These are phyloP conservation scores for Capronia epimyces DNA, from an alignment of 2,329 filamentous ascomycete species.

Conservation along the genomic window DNA sequence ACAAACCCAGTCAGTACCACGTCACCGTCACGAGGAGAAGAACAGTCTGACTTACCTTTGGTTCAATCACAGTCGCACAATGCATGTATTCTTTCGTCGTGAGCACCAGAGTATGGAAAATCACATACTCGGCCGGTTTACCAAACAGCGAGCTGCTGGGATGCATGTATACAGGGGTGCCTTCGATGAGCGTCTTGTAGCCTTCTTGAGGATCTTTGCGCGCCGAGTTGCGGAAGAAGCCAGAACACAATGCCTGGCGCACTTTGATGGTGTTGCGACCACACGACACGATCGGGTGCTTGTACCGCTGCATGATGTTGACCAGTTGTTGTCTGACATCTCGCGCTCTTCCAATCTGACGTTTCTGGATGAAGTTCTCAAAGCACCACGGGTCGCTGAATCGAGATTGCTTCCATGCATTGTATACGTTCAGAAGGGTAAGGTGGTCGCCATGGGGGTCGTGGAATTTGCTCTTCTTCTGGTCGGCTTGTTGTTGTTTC, in stretches of 20 bases:
- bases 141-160: constrained; percentile 88
- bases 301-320: constrained; percentile 89
- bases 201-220: constrained; percentile 94
- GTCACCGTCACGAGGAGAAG: constrained; percentile 14
- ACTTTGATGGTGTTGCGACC: constrained; percentile 83
- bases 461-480: constrained; percentile 97
- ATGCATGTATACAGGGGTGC: constrained; percentile 91
- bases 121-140: constrained; percentile 92
- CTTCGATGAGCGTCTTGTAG: constrained; percentile 95
- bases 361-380: constrained; percentile 94
- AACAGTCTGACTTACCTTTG: constrained; percentile 51
- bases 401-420: constrained; percentile 83
- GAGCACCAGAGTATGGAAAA: constrained; percentile 64
- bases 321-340: constrained; percentile 89
- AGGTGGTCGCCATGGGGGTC: constrained; percentile 91
- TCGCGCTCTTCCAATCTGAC: constrained; percentile 79
- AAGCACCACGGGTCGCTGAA: constrained; percentile 89
- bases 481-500: constrained; percentile 91
- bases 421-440: constrained; percentile 93
- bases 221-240: constrained; percentile 93
- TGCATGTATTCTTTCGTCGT: constrained; percentile 95
- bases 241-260: constrained; percentile 79
- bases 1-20: not conserved
- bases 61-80: constrained; percentile 84
- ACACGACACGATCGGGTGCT: constrained; percentile 74